These are phyloP conservation scores for Hordeum pubiflorum DNA, from an alignment of 202 grass and related monocot genomes.

Conservation along the genomic window DNA sequence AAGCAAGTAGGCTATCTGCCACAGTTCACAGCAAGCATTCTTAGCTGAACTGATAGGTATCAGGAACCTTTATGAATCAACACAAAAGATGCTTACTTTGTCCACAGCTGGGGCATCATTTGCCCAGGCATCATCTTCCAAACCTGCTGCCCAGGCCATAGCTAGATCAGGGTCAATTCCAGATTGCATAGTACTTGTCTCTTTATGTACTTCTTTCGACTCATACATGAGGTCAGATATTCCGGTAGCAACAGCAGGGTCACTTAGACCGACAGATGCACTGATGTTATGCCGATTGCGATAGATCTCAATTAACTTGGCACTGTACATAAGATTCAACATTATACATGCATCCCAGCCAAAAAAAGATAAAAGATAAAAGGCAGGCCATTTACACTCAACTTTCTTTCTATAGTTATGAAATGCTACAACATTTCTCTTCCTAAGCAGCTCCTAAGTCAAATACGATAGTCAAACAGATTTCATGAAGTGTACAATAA, in stretches of 20 bases:
- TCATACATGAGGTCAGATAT: conserved; percentile 98
- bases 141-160: conserved; percentile 98
- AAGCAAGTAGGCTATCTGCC: conserved; percentile 11
- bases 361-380: background rate
- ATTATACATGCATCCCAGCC: background rate
- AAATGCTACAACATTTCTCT: conserved; percentile 1
- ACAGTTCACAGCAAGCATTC: background rate
- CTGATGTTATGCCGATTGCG: conserved; percentile 89
- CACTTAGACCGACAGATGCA: conserved; percentile 71
- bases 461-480: background rate
- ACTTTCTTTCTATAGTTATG: background rate
- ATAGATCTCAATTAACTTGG: conserved; percentile 94
- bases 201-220: conserved; percentile 58
- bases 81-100: conserved; percentile 51
- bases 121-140: conserved; percentile 85
- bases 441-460: background rate
- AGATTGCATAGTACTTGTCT: conserved; percentile 42
- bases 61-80: background rate
- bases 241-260: conserved; percentile 94
- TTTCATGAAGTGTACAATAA: background rate
- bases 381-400: background rate
- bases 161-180: conserved; percentile 96
- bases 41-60: conserved; percentile 10
- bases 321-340: conserved; percentile 47
- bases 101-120: conserved; percentile 85